Conservation (phyloP, 1,284 basidiomycete species). For the Anthracocystis walkeri region DNA sequence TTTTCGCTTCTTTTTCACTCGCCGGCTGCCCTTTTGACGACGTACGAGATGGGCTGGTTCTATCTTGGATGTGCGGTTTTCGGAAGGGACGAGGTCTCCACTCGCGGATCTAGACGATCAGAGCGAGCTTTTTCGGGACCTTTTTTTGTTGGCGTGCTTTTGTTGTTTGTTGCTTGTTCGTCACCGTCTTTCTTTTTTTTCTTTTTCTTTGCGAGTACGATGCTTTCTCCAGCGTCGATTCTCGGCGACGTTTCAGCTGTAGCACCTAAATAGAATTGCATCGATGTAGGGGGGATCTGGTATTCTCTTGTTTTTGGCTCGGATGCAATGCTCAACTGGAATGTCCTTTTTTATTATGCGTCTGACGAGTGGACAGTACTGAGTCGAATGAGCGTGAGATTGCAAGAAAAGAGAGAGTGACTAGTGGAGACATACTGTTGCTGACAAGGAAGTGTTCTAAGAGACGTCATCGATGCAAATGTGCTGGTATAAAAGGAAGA, state of each 20-base stretch:
- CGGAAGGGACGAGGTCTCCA: background rate
- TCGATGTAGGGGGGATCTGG: background rate
- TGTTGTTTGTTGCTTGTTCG: background rate
- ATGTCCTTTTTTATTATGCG: background rate
- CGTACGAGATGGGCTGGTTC: slow-evolving; percentile 4
- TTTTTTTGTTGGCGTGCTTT: background rate
- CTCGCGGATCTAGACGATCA: slow-evolving; percentile 8
- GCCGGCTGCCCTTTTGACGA: background rate
- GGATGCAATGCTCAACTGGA: background rate
- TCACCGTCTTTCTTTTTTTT: background rate
- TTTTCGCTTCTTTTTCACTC: background rate
- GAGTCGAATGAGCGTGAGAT: background rate
- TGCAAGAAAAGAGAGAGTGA: background rate
- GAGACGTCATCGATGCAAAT: too few relatives aligned
- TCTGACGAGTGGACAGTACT: background rate
- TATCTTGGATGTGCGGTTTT: background rate
- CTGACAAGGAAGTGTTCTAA: too few relatives aligned
- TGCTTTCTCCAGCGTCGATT: too few relatives aligned
- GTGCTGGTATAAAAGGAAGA: background rate
- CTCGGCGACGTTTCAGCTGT: too few relatives aligned
- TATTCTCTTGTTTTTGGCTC: background rate
- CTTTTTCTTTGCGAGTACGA: background rate
- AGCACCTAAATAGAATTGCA: background rate
- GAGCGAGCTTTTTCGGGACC: background rate
- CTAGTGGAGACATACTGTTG: too few relatives aligned